A percentile compares a stretch with the other conserved stretches of the same genome.
Conservation (phyloP, 257 asterid species). For the Cinchona pubescens region DNA sequence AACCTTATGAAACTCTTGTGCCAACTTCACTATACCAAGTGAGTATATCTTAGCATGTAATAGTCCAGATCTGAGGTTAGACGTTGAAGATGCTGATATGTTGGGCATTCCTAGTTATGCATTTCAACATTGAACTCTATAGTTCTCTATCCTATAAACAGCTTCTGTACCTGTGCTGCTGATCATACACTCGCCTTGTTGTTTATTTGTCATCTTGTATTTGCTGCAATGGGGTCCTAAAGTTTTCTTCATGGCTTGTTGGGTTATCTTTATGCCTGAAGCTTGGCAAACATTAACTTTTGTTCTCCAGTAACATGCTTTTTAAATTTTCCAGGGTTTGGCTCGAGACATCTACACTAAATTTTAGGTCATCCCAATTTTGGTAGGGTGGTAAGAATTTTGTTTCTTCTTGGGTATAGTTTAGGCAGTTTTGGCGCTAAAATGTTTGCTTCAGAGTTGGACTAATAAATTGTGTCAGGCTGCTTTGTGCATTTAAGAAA, state of each 20-base stretch:
- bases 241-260: background rate
- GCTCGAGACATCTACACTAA: constrained; percentile 6
- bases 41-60: constrained; percentile 12
- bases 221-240: constrained; percentile 4
- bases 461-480: background rate
- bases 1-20: constrained; percentile 89
- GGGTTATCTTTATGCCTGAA: background rate
- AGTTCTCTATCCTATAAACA: background rate
- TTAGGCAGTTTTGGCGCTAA: background rate
- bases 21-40: constrained; percentile 81
- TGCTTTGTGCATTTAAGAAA: background rate
- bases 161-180: background rate
- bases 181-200: background rate
- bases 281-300: background rate
- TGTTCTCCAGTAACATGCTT: background rate
- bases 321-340: constrained; percentile 14
- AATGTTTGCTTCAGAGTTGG: constrained; percentile 2
- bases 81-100: background rate
- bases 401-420: constrained; percentile 12
- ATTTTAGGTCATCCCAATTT: constrained; percentile 1
- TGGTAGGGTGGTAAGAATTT: constrained; percentile 15
- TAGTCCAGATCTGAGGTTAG: background rate
- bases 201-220: background rate
- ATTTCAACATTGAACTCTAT: background rate
- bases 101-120: background rate